Base-by-base conservation (phyloP, 441 rosid genomes). In the Kokia cookei region DNA sequence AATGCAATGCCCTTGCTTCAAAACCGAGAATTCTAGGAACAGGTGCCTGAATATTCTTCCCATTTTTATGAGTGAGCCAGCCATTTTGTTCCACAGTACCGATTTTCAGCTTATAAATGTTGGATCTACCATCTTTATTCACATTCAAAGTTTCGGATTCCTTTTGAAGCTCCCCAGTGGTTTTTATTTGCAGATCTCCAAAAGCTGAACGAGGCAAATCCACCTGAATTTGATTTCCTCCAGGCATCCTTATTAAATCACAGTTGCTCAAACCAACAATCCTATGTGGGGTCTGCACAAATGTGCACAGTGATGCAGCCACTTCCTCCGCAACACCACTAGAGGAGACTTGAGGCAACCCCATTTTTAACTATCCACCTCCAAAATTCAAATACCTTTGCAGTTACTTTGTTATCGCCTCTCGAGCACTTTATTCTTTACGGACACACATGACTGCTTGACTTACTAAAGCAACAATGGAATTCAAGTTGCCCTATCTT, bases 291-390 rank as follows among this genome's bases (percentile, higher is more conserved):
- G 76, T 57, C 51, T 79, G 89, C 62, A 81, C 85, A 77, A 80
- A 78, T 26, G 85, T 80, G 78, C 82, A 80, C 70, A 84, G 43
- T 5, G 87, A 76, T 55, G 84, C 78, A 73, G 83, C 81, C 53
- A 78, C 75, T 80, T 87, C 91, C 78, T 87, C 90, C 1, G 83
- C 86, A 73, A 83, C 74, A 73, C 82, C 71, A 43, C 79, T 57
- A 2, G 86, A 81, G 47, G 88, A 84, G 59, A 84, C 80, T 76
- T 76, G 84, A 75, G 91, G 88, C 81, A 88, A 77, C 27, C 89
- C 87, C 89, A 86, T 88, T 75, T 42, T 61, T 51, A 35, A 19
- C 65, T 58, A 51, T 35, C 61, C 24, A 65, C 76, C 67, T 55
- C 27, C 67, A 19, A 59, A 73, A 75, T 59, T 53, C 51, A 17